Evolutionary conservation across 2,329 filamentous ascomycete genomes (phyloP).

Genomic region (Mariannaea elegans): DNA sequence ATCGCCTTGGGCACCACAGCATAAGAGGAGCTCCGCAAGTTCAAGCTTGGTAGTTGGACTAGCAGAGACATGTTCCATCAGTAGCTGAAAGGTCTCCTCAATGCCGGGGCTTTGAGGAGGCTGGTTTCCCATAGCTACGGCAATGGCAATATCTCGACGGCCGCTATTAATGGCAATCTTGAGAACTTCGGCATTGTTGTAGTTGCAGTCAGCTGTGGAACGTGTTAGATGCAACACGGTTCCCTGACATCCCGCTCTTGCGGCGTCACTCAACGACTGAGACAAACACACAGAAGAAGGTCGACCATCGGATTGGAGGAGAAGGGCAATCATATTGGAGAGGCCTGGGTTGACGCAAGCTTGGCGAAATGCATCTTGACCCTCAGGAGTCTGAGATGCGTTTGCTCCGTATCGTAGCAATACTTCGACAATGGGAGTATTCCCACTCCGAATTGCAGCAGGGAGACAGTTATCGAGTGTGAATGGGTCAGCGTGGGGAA

Average conservation of each 20-base stretch:
- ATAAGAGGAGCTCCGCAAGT: constrained; percentile 65
- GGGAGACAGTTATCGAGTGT: constrained; percentile 61
- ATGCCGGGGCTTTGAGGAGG: constrained; percentile 60
- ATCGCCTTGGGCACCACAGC: constrained; percentile 65
- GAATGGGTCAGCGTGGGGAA: constrained; percentile 61
- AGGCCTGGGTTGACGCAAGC: constrained; percentile 57
- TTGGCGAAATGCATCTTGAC: constrained; percentile 62
- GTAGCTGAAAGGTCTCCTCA: constrained; percentile 58
- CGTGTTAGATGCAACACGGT: constrained; percentile 62
- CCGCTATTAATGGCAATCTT: constrained; percentile 58
- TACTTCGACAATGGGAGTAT: constrained; percentile 54
- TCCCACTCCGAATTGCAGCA: constrained; percentile 56
- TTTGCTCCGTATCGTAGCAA: constrained; percentile 62
- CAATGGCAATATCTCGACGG: constrained; percentile 63
- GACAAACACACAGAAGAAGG: constrained; percentile 56
- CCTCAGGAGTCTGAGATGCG: constrained; percentile 56
- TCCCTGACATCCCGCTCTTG: constrained; percentile 57
- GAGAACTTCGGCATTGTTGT: constrained; percentile 61
- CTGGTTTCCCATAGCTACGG: constrained; percentile 61
- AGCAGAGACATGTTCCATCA: constrained; percentile 57
- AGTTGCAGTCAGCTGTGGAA: constrained; percentile 62
- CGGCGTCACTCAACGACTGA: constrained; percentile 61
- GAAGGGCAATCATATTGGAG: constrained; percentile 55
- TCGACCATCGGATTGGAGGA: constrained; percentile 59
- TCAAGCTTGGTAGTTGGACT: constrained; percentile 59